Evolutionary conservation across 2,329 filamentous ascomycete species (phyloP).

Genomic region (Trichoderma sp.): DNA sequence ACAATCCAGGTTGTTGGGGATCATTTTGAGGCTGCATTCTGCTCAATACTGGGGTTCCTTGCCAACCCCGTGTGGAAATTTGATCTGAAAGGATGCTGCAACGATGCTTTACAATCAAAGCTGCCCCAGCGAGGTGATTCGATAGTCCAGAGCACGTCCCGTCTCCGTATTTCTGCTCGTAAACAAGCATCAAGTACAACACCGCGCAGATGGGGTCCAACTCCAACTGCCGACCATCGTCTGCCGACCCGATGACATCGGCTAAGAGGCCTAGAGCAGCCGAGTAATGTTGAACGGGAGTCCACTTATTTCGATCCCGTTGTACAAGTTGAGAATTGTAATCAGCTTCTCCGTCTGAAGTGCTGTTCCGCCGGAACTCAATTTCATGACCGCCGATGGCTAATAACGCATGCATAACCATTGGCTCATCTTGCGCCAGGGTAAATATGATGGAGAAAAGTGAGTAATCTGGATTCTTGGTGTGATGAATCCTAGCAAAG

Average conservation of each 20-base stretch:
- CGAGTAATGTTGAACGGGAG: slow-evolving; percentile 32
- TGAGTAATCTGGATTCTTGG: slow-evolving; percentile 37
- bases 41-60: slow-evolving; percentile 13
- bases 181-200: slow-evolving; percentile 37
- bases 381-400: slow-evolving; percentile 34
- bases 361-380: slow-evolving; percentile 26
- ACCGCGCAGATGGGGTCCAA: slow-evolving; percentile 33
- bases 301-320: slow-evolving; percentile 13
- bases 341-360: background rate
- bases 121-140: slow-evolving; percentile 34
- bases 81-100: slow-evolving; percentile 21
- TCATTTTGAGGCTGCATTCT: background rate
- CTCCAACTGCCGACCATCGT: slow-evolving; percentile 25
- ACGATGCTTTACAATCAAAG: slow-evolving; percentile 31
- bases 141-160: slow-evolving; percentile 29
- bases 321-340: background rate
- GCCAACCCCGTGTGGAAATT: background rate
- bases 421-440: slow-evolving; percentile 32
- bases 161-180: slow-evolving; percentile 40
- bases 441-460: slow-evolving; percentile 36
- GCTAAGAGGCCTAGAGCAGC: slow-evolving; percentile 33
- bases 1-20: slow-evolving; percentile 22
- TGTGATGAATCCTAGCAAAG: slow-evolving; percentile 36
- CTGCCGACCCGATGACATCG: slow-evolving; percentile 26
- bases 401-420: slow-evolving; percentile 38